Base-by-base conservation (phyloP, 148 eudicot species). In the Hydrangea macrophylla region DNA sequence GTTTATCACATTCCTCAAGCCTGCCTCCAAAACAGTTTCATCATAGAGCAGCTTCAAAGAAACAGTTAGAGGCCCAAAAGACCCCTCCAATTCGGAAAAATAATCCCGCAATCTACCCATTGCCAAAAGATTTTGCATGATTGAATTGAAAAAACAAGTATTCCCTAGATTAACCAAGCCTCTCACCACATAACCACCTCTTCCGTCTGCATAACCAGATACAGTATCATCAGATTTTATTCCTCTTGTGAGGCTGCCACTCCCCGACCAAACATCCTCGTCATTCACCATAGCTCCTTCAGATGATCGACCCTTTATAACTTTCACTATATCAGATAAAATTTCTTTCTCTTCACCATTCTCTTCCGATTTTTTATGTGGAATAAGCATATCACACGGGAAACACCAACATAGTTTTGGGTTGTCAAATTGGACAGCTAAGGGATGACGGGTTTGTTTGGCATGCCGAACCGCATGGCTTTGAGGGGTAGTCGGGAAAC, bases 91-190 rank as follows among this genome's bases (percentile, higher is more conserved):
- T 64, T 78, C 79, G 64, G 76, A 51, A 32, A 87, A 79, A 67
- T 84, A 62, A 31, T 85, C 88, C 32, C 88, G 81, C 48, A 94
- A 71, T 53, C 73, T 67, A 75, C 80, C 82, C 78, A 91, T 67
- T 20, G 93, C 90, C 42, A 94, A 70, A 58, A 94, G 82, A 83
- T 94, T 94, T 70, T 94, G 99, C 88, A 89, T 40, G 48, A 89
- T 77, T 62, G 99, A 91, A 76, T 94, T 94, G 72, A 94, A 94
- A 73, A 94, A 94, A 74, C 99, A 94, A 27, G 99, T 94, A 75
- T 94, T 94, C 30, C 99, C 97, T 44, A 94, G 75, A 76, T 94
- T 94, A 37, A 70, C 67, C 77, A 94, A 78, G 50, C 99, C 99
- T 78, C 85, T 87, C 27, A 84, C 83, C 18, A 71, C 71, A 83